phyloP scores from a whole-genome alignment of 2,329 filamentous ascomycete genomes.

The Cryphonectria japonica region DNA sequence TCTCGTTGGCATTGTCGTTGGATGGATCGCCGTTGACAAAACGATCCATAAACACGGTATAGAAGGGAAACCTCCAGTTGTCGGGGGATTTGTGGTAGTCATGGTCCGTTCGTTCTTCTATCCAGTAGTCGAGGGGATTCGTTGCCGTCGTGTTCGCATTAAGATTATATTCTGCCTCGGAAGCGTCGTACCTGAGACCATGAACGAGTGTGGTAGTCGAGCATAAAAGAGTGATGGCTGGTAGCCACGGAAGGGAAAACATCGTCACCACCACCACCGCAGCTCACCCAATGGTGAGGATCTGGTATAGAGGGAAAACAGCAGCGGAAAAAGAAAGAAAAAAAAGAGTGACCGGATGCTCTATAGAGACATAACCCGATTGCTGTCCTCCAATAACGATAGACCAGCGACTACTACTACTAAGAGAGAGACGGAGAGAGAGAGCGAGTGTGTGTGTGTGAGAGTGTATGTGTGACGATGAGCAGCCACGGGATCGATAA shows the following conservation, averaged over 20 bases:
- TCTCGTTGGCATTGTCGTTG: conserved; percentile 66
- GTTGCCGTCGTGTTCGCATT: conserved; percentile 62
- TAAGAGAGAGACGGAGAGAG: conserved; percentile 11
- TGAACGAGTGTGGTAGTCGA: conserved; percentile 35
- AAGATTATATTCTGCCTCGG: conserved; percentile 57
- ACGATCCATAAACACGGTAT: conserved; percentile 66
- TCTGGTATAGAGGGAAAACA: conserved; percentile 13
- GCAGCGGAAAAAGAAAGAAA: conserved; percentile 13
- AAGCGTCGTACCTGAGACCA: conserved; percentile 37
- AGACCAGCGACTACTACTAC: conserved; percentile 6
- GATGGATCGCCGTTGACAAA: conserved; percentile 67
- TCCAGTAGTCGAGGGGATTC: conserved; percentile 60
- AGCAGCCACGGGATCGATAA: conserved; percentile 23
- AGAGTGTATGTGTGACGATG: conserved; percentile 18
- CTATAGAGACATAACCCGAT: conserved; percentile 25
- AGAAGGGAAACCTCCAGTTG: conserved; percentile 69
- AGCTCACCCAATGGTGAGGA: conserved; percentile 29
- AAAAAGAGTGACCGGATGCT: conserved; percentile 25
- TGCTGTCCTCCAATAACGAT: conserved; percentile 20
- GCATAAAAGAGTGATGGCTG: conserved; percentile 34
- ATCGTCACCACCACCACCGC: conserved; percentile 36
- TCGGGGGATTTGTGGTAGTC: conserved; percentile 56
- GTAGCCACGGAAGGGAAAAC: conserved; percentile 35
- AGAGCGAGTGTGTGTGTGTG: conserved; percentile 4
- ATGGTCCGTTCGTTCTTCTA: conserved; percentile 51